phyloP scores from a whole-genome alignment of 1,284 basidiomycete genomes.

The Leccinum discolor region DNA sequence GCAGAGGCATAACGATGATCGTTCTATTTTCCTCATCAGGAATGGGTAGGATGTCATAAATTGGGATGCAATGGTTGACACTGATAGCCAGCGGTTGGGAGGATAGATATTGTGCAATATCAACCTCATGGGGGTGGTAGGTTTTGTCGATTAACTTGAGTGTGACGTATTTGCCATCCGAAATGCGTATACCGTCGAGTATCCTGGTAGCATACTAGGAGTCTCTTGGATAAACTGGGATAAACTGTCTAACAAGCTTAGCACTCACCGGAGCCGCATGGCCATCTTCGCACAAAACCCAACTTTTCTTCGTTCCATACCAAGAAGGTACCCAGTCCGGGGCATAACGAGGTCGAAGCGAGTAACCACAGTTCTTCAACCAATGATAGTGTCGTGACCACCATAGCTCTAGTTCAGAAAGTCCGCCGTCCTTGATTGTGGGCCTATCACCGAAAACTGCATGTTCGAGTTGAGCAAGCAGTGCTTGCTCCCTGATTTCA shows the following conservation, averaged over 20 bases:
- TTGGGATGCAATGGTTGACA: conserved; percentile 36
- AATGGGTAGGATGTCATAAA: conserved; percentile 29
- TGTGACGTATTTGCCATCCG: conserved; percentile 29
- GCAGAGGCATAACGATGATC: no score
- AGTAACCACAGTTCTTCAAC: conserved; percentile 32
- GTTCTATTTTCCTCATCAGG: conserved; percentile 11
- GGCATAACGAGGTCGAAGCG: conserved; percentile 35
- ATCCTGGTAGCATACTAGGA: background rate
- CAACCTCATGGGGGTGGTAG: conserved; percentile 24
- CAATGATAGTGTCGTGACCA: conserved; percentile 34
- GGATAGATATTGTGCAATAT: conserved; percentile 24
- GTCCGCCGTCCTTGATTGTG: conserved; percentile 4
- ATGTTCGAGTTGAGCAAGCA: conserved; percentile 5
- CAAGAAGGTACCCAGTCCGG: conserved; percentile 39
- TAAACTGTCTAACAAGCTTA: background rate
- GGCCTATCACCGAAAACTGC: background rate
- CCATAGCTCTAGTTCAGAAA: conserved; percentile 17
- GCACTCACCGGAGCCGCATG: no score
- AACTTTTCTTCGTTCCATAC: conserved; percentile 15
- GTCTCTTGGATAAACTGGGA: no score
- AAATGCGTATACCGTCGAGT: conserved; percentile 22
- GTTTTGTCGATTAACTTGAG: conserved; percentile 31
- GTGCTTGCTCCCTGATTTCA: background rate
- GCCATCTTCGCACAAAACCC: no score
- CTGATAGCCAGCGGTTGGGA: conserved; percentile 12